Base-by-base conservation (phyloP, 1,139 yeast species). In the Lodderomyces oxycetoniae region DNA sequence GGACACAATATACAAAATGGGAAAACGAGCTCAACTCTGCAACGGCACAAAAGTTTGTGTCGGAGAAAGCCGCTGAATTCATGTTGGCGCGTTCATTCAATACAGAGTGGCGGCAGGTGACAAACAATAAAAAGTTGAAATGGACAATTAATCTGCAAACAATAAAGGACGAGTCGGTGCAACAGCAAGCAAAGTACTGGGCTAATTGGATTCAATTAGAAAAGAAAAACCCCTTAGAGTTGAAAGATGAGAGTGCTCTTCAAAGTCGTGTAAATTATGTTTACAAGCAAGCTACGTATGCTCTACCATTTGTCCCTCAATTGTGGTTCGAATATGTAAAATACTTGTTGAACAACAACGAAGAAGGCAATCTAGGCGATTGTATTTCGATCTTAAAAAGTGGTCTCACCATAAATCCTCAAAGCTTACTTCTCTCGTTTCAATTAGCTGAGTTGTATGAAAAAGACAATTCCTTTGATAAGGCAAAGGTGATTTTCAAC, bases 41-140 rank as follows among this genome's bases (percentile, higher is more conserved):
- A 17, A 84, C 93, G 4, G 93, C 96, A 3, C 76, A 95, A 49
- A 87, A 87, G 55, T 81, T 83, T 52, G 79, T 89, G 38, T 80
- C 85, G 26, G 97, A 89, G 47, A 72, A 78, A 43, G 82, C 94
- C 11, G 79, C 87, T 3, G 82, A 77, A n/a, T 91, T 88, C 53
- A 86, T 89, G 96, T 78, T 77, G 41, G 93, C 96, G 1, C 70
- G 96, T 45, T 76, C 94, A 0, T 70, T 86, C 63, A 75, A 77
- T 41, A 78, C 77, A 27, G 95, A 87, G 51, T 77, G 88, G 72
- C 43, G 40, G 27, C 71, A 72, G 48, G 45, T 79, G 5, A 73
- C 84, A 0, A 27, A 27, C 21, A 63, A 63, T 20, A 76, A 74
- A 37, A 45, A 48, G 44, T 42, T 61, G 15, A 59, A 55, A 23